Evolutionary conservation across 169 alveolate species (phyloP).

Genomic region (Plasmodium coatneyi): DNA sequence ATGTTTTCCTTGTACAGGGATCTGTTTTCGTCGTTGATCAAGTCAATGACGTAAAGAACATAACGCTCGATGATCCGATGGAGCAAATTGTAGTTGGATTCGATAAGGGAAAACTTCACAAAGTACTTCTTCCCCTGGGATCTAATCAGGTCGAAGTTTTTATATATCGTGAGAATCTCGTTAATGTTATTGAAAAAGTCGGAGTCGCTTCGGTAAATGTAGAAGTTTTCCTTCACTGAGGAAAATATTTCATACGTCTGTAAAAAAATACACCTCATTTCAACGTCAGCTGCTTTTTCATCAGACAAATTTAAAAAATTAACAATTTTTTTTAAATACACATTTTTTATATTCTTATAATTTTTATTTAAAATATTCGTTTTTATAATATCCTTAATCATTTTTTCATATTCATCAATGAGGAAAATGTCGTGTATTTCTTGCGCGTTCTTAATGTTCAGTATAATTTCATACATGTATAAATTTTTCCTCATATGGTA

Average conservation of each 20-base stretch:
- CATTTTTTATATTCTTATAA: constrained; percentile 58
- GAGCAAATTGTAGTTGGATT: constrained; percentile 18
- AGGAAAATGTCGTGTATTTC: constrained; percentile 41
- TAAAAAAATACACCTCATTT: constrained; percentile 28
- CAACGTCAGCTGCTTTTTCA: constrained; percentile 35
- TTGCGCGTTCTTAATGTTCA: constrained; percentile 47
- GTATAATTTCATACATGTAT: constrained; percentile 51
- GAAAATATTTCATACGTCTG: constrained; percentile 30
- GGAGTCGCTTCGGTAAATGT: constrained; percentile 31
- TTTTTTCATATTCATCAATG: constrained; percentile 64
- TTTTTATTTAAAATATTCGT: constrained; percentile 60
- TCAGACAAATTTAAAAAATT: constrained; percentile 68
- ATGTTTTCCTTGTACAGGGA: constrained; percentile 28
- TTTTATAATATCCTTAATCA: constrained; percentile 59
- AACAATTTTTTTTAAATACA: constrained; percentile 69
- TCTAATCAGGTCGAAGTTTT: constrained; percentile 38
- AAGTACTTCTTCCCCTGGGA: constrained; percentile 2
- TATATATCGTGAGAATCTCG: constrained; percentile 49
- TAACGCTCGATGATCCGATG: constrained; percentile 42
- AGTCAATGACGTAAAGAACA: constrained; percentile 57
- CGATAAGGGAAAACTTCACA: constrained; percentile 47
- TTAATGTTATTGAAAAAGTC: constrained; percentile 48
- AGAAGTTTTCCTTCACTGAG: constrained; percentile 43
- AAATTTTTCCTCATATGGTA: constrained; percentile 53
- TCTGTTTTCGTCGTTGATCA: constrained; percentile 36